Evolutionary conservation across 768 basidiomycete species (phyloP), one percentile per base, ranked within the genome.

Genomic region (Mrakia hoshinonis): DNA sequence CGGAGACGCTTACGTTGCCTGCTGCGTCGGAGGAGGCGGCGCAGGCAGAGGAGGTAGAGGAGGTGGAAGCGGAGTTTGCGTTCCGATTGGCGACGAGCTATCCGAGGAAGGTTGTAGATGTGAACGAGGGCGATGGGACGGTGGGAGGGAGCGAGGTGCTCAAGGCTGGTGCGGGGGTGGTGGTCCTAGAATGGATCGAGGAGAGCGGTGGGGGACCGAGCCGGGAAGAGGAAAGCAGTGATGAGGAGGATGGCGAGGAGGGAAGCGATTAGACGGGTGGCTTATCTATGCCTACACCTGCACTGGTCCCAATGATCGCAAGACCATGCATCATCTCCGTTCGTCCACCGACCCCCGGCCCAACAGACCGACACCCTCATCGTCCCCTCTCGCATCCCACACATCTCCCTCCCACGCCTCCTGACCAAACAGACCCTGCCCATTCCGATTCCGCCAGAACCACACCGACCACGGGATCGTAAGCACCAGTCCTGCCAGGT

Each of bases 61-160:
- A 66, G 26, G 64, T 66, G 31, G 31, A 39, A 4, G 62, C 31
- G 1, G 29, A 18, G 47, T 73, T 47, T 13, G 26, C 34, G 31
- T 73, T 73, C 31, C 43, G 60, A 31, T 39, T 73, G 1, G 72
- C 62, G 20, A 73, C 72, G 43, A 68, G 61, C 49, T 73, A 73
- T 48, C 72, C 72, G 31, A 36, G 72, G 26, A 68, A 26, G 43
- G 43, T 73, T 6, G 31, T 73, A 18, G 60, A 52, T 22, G 7
- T 47, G 4, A 13, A 47, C 13, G 69, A 60, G 55, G 54, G 46
- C n/a, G 65, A 55, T 43, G 60, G 67, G n/a, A 64, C 67, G 61
- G 36, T 68, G 10, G 72, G 61, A 18, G 67, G 52, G 49, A 73
- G 67, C 38, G 43, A 61, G 4, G 67, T 64, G 1, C 24, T 73